Evolutionary conservation across 2,329 filamentous ascomycete genomes (phyloP).

Genomic region (Neofusicoccum laricinum): DNA sequence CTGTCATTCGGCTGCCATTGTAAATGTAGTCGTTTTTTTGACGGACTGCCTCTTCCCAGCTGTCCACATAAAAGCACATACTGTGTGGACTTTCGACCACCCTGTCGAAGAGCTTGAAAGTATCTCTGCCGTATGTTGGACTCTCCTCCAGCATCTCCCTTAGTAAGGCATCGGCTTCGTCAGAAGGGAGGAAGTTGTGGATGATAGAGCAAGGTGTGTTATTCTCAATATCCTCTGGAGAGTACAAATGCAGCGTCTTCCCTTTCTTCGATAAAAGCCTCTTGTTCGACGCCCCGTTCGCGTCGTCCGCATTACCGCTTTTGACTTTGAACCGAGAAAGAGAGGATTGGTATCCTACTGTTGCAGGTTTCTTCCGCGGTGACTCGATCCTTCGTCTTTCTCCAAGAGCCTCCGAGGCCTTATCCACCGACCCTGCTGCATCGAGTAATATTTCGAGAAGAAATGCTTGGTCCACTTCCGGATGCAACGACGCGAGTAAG

Average conservation of each 20-base stretch:
- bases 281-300: conserved; percentile 21
- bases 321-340: conserved; percentile 27
- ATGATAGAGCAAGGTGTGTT: conserved; percentile 90
- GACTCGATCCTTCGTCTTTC: conserved; percentile 25
- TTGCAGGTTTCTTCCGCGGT: conserved; percentile 30
- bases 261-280: conserved; percentile 68
- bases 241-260: conserved; percentile 78
- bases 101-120: conserved; percentile 85
- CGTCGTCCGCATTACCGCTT: background rate
- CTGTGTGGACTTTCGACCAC: conserved; percentile 85
- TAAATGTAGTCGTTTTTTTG: conserved; percentile 83
- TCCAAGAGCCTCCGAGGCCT: conserved; percentile 58
- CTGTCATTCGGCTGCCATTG: conserved; percentile 69
- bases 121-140: conserved; percentile 64
- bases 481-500: conserved; percentile 73
- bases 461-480: conserved; percentile 59
- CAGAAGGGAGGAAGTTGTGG: conserved; percentile 77
- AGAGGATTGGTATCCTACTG: conserved; percentile 45
- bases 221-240: conserved; percentile 73
- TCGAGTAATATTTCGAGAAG: conserved; percentile 77
- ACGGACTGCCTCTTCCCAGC: conserved; percentile 62
- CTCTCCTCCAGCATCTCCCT: conserved; percentile 73
- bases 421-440: conserved; percentile 71
- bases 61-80: conserved; percentile 77
- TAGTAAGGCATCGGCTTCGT: conserved; percentile 71